phyloP scores from a whole-genome alignment of 2,329 filamentous ascomycete genomes.

The Neocucurbitaria cava region DNA sequence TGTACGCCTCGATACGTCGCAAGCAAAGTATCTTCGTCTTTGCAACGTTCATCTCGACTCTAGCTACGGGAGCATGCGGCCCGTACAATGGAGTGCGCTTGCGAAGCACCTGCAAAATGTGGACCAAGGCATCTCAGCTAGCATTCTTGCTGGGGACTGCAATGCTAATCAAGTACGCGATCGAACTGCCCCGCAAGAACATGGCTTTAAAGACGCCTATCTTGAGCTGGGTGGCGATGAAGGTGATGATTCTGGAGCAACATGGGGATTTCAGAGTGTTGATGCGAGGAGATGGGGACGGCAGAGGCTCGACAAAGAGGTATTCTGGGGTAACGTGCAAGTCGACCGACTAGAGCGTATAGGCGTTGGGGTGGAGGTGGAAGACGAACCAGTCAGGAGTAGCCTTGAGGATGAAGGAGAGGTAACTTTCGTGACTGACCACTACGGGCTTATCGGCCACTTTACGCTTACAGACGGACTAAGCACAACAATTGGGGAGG shows the following conservation, averaged over 20 bases:
- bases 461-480: constrained; percentile 6
- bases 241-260: constrained; percentile 58
- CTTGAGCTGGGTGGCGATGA: constrained; percentile 59
- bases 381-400: neutral
- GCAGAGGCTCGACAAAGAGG: constrained; percentile 61
- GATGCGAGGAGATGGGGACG: neutral
- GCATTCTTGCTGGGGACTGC: constrained; percentile 61
- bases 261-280: constrained; percentile 58
- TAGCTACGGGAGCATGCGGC: neutral
- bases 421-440: constrained; percentile 57
- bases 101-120: neutral
- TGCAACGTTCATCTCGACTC: neutral
- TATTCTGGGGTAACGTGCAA: constrained; percentile 52
- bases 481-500: neutral
- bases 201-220: constrained; percentile 59
- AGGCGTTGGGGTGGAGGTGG: constrained; percentile 35
- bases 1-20: neutral
- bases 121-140: constrained; percentile 45
- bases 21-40: neutral
- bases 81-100: neutral
- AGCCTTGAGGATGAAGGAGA: neutral
- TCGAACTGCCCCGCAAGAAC: constrained; percentile 54
- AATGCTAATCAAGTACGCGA: constrained; percentile 64
- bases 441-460: constrained; percentile 51
- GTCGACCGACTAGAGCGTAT: constrained; percentile 53